These are phyloP conservation scores for Tricholoma saponaceum DNA, from an alignment of 768 basidiomycete species.

Conservation along the genomic window DNA sequence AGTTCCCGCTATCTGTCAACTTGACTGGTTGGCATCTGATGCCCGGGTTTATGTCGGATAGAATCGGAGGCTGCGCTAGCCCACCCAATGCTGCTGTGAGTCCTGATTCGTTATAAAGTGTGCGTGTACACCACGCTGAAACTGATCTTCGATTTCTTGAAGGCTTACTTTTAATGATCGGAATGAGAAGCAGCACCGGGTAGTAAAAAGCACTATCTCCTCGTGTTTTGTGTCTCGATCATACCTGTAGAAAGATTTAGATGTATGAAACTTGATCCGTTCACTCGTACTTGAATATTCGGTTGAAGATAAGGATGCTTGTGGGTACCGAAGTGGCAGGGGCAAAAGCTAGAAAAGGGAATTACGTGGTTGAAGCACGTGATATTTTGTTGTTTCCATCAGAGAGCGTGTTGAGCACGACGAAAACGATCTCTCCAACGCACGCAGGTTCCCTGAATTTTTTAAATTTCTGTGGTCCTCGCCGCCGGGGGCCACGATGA, in stretches of 20 bases:
- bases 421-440: slow-evolving; percentile 11
- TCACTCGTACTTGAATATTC: neutral
- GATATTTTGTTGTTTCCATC: slow-evolving; percentile 19
- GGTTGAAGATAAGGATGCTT: neutral
- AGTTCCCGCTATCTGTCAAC: slow-evolving; percentile 18
- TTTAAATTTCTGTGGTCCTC: slow-evolving; percentile 16
- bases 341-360: slow-evolving; percentile 4
- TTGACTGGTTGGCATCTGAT: neutral
- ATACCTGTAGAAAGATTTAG: neutral
- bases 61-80: slow-evolving; percentile 66
- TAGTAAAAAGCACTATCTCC: neutral
- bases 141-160: neutral
- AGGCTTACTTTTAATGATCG: slow-evolving; percentile 25
- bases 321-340: too few relatives aligned
- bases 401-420: slow-evolving; percentile 16
- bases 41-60: slow-evolving; percentile 13
- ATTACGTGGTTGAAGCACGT: slow-evolving; percentile 16
- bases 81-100: slow-evolving; percentile 70
- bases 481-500: slow-evolving; percentile 37
- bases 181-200: neutral
- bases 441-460: slow-evolving; percentile 7
- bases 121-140: neutral
- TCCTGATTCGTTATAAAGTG: slow-evolving; percentile 1
- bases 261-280: neutral
- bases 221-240: neutral